These are phyloP conservation scores for Magnolia sinica DNA, from an alignment of 164 flowering plant species.

Conservation along the genomic window DNA sequence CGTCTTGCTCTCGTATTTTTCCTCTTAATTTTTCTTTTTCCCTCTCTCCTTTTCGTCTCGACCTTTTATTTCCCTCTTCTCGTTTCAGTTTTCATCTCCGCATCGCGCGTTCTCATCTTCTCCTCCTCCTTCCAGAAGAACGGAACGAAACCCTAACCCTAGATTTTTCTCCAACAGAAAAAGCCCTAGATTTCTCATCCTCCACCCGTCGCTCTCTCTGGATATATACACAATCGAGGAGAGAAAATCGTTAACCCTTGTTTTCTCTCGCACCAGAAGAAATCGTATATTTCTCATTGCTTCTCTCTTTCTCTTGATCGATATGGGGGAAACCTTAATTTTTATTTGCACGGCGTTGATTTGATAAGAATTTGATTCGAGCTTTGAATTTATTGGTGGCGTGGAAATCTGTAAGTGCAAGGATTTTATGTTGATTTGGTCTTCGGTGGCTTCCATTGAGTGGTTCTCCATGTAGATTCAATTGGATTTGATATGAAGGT, in stretches of 20 bases:
- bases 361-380: no score
- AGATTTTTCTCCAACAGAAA: background rate
- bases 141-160: conserved; percentile 6
- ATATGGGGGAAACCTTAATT: background rate
- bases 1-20: background rate
- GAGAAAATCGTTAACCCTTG: background rate
- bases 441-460: no score
- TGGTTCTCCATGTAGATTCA: no score
- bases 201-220: background rate
- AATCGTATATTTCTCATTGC: background rate
- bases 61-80: background rate
- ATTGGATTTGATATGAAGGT: background rate
- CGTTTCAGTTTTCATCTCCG: background rate
- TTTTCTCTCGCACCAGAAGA: background rate
- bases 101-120: background rate
- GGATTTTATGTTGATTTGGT: no score
- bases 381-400: no score
- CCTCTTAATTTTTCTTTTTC: background rate
- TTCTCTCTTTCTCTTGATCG: background rate
- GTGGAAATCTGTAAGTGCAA: no score
- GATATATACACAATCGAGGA: background rate
- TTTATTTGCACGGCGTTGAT: no score
- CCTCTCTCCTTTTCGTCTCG: background rate
- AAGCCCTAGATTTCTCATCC: background rate
- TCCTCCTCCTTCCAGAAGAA: background rate